A percentile compares a stretch with the other conserved stretches of the same genome.
phyloP scores from a whole-genome alignment of 768 basidiomycete genomes.

The Pulveroboletus sp. region DNA sequence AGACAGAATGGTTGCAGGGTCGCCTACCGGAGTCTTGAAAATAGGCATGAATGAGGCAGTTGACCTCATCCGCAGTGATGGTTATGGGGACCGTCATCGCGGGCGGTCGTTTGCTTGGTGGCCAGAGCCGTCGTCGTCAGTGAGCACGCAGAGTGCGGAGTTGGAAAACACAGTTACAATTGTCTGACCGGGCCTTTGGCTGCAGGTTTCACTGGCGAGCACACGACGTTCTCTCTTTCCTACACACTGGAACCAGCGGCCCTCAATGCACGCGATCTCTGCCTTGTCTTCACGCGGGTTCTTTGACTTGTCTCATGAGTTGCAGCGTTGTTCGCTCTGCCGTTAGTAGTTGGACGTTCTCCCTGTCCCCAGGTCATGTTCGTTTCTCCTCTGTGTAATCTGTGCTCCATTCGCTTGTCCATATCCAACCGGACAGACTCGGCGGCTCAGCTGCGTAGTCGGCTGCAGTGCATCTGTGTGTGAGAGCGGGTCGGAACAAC shows the following conservation, averaged over 20 bases:
- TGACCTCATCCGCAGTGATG: slow-evolving; percentile 78
- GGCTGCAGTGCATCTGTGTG: not conserved
- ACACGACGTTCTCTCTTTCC: not conserved
- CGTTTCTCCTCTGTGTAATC: not conserved
- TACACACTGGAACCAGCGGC: not conserved
- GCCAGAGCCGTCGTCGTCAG: not conserved
- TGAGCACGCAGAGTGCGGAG: slow-evolving; percentile 17
- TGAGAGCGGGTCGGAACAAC: slow-evolving; percentile 3
- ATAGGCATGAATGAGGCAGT: slow-evolving; percentile 81
- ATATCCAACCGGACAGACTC: not conserved
- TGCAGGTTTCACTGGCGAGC: not conserved
- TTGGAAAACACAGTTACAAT: slow-evolving; percentile 15
- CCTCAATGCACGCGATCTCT: not conserved
- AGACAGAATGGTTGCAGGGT: not conserved
- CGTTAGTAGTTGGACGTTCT: too few relatives aligned
- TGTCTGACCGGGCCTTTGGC: too few relatives aligned
- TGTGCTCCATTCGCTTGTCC: not conserved
- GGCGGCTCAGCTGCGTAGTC: not conserved
- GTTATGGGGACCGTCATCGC: slow-evolving; percentile 45
- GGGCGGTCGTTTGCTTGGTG: not conserved
- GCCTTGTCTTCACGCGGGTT: not conserved
- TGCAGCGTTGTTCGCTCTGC: not conserved
- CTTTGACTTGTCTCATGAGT: not conserved
- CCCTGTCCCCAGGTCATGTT: not conserved
- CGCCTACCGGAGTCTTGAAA: slow-evolving; percentile 71